Percentiles rank a stretch among this genome's conserved stretches.
Evolutionary conservation across 257 asterid species (phyloP).

Genomic region (Lycium ferocissimum): DNA sequence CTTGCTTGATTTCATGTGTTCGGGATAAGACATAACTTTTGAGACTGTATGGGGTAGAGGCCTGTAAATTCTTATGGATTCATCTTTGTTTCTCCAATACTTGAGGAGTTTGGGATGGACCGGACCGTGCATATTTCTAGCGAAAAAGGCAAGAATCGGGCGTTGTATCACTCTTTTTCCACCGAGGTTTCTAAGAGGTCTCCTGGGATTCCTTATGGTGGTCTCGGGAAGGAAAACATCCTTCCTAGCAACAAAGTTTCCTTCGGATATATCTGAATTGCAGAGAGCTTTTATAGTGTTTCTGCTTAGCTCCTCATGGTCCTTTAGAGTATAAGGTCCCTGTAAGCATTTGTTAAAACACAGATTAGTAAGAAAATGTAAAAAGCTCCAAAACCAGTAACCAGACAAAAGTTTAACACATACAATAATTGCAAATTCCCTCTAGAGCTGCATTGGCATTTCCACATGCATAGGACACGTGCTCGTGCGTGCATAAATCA

Average conservation of each 20-base stretch:
- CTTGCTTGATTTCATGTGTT: conserved; percentile 92
- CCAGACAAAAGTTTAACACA: not conserved
- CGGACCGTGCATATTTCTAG: conserved; percentile 83
- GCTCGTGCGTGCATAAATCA: no score
- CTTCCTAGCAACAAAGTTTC: conserved; percentile 59
- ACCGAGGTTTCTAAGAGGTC: conserved; percentile 75
- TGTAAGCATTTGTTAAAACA: conserved; percentile 36
- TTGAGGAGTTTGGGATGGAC: conserved; percentile 79
- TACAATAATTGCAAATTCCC: not conserved
- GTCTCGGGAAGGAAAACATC: conserved; percentile 94
- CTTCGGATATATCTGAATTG: conserved; percentile 86
- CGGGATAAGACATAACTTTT: conserved; percentile 63
- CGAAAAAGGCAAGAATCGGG: conserved; percentile 87
- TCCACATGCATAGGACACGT: no score
- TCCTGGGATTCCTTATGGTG: conserved; percentile 63
- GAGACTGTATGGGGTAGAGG: conserved; percentile 66
- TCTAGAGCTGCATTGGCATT: no score
- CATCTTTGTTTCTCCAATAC: conserved; percentile 76
- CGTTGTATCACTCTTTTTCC: conserved; percentile 85
- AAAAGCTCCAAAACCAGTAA: not conserved
- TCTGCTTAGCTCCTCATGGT: conserved; percentile 64
- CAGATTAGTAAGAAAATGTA: not conserved
- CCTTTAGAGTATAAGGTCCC: conserved; percentile 80
- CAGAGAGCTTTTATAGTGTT: conserved; percentile 86
- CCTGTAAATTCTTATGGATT: conserved; percentile 77